Conservation (phyloP, 345 rosid genomes). For the Physaria fendleri region DNA sequence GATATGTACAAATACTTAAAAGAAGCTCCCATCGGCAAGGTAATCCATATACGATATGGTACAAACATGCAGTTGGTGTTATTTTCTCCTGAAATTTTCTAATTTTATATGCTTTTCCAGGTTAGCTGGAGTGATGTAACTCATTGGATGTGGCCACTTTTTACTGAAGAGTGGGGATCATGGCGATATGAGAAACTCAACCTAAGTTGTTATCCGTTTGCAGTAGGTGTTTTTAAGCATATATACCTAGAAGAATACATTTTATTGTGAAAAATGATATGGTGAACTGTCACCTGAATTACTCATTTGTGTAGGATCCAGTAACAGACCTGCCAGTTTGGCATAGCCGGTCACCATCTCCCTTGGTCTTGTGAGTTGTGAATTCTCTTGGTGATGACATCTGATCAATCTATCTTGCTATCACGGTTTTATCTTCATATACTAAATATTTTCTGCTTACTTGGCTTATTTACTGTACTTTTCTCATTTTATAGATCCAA, state of each 20-base stretch:
- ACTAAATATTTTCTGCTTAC: neutral
- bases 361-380: conserved; percentile 60
- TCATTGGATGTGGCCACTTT: conserved; percentile 99
- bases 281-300: neutral
- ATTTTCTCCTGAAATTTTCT: neutral
- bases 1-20: conserved; percentile 55
- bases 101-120: conserved; percentile 26
- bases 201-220: conserved; percentile 70
- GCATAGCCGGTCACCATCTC: conserved; percentile 60
- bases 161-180: conserved; percentile 65
- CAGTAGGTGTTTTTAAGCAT: conserved; percentile 37
- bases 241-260: neutral
- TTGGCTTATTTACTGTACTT: neutral
- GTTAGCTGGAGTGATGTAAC: conserved; percentile 79
- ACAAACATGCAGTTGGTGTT: neutral
- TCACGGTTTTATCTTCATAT: neutral
- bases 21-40: conserved; percentile 67
- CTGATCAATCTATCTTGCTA: neutral
- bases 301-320: conserved; percentile 62
- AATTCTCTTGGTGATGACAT: conserved; percentile 8
- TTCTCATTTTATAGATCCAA: neutral
- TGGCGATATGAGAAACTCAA: conserved; percentile 77
- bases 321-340: conserved; percentile 74
- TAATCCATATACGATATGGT: conserved; percentile 19
- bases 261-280: neutral